A percentile compares a stretch with the other conserved stretches of the same genome.
Evolutionary conservation across 1,284 basidiomycete species (phyloP).

Genomic region (Ceratobasidium sp.): DNA sequence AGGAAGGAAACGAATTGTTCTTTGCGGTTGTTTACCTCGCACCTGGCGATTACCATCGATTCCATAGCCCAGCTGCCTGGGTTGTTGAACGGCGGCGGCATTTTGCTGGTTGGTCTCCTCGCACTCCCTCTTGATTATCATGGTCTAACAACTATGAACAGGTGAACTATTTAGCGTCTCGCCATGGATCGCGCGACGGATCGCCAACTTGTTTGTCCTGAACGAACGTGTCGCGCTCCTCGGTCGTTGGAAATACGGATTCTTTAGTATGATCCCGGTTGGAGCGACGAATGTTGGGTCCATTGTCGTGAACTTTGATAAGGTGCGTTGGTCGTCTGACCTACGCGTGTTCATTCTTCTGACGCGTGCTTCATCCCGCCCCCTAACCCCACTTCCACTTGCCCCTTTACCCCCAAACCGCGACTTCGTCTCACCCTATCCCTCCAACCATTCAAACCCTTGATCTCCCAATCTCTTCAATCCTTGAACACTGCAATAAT

Average conservation of each 20-base stretch:
- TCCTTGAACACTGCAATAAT: too few species aligned
- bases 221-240: slow-evolving; percentile 98
- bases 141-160: slow-evolving; percentile 45
- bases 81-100: slow-evolving; percentile 95
- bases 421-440: background rate
- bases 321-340: slow-evolving; percentile 57
- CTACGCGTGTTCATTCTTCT: background rate
- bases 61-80: slow-evolving; percentile 96
- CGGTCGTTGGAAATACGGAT: slow-evolving; percentile 93
- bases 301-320: slow-evolving; percentile 96
- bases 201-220: slow-evolving; percentile 93
- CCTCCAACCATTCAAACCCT: background rate
- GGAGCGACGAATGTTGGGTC: slow-evolving; percentile 98
- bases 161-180: slow-evolving; percentile 96
- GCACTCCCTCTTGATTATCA: background rate
- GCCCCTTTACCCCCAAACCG: background rate
- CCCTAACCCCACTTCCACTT: background rate
- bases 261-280: slow-evolving; percentile 97
- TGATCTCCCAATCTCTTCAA: too few species aligned
- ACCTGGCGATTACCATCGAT: slow-evolving; percentile 97
- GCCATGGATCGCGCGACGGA: slow-evolving; percentile 91
- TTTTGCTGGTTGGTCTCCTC: slow-evolving; percentile 73
- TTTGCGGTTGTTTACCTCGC: slow-evolving; percentile 98
- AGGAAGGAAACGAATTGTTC: slow-evolving; percentile 81
- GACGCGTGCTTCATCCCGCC: too few species aligned